These are phyloP conservation scores for Mortierella sp. DNA, from an alignment of 371 early-diverging fungal species.

Conservation along the genomic window DNA sequence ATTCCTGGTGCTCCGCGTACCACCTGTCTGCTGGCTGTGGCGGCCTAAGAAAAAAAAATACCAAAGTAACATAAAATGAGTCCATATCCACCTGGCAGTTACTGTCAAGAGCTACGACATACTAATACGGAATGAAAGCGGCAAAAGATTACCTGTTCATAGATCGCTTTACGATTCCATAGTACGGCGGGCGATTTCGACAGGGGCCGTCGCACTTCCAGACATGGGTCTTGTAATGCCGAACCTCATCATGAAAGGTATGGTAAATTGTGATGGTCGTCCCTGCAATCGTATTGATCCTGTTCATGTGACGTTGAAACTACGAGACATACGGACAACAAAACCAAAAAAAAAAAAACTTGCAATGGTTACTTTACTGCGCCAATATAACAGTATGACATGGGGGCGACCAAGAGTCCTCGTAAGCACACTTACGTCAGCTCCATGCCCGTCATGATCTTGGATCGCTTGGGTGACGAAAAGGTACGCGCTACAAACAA, in stretches of 20 bases:
- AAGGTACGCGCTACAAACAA: conserved; percentile 61
- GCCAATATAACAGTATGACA: neutral
- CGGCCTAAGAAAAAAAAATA: conserved; percentile 48
- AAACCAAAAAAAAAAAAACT: conserved; percentile 25
- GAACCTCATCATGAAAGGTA: conserved; percentile 74
- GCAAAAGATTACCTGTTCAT: conserved; percentile 67
- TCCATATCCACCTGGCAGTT: neutral
- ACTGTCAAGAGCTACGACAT: no score
- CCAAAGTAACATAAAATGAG: neutral
- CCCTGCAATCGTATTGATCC: conserved; percentile 68
- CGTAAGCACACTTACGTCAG: conserved; percentile 61
- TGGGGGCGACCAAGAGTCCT: neutral
- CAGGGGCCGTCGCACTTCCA: conserved; percentile 80
- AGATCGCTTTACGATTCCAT: conserved; percentile 69
- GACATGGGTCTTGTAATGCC: conserved; percentile 71
- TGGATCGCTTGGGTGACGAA: conserved; percentile 67
- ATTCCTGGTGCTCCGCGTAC: conserved; percentile 69
- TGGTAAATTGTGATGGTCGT: conserved; percentile 75
- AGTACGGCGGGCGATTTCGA: conserved; percentile 69
- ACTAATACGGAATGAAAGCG: neutral
- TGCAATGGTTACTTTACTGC: neutral
- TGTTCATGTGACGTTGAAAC: conserved; percentile 61
- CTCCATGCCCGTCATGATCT: conserved; percentile 61
- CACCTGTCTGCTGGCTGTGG: conserved; percentile 78
- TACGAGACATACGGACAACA: neutral